phyloP scores from a whole-genome alignment of 345 rosid species.

The Moricandia arvensis region DNA sequence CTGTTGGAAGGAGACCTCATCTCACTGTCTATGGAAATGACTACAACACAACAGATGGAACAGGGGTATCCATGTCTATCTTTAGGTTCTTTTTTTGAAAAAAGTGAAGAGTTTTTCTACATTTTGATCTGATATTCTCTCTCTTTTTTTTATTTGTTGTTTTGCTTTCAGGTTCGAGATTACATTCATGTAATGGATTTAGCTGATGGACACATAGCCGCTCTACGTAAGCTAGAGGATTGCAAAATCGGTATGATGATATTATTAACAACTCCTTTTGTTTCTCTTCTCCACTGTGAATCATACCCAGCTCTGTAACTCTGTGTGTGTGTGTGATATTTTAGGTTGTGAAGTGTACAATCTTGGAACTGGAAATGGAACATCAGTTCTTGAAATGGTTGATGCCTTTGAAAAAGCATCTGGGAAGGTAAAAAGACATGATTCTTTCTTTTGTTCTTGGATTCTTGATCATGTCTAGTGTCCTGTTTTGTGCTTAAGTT shows the following conservation, averaged over 20 bases:
- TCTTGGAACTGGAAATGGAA: constrained; percentile 94
- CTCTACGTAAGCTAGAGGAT: constrained; percentile 63
- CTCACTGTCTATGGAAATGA: constrained; percentile 85
- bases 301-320: not conserved
- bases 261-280: not conserved
- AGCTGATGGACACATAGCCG: constrained; percentile 96
- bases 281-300: not conserved
- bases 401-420: constrained; percentile 87
- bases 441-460: not conserved
- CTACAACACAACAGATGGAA: constrained; percentile 82
- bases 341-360: constrained; percentile 93
- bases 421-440: constrained; percentile 57
- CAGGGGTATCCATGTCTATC: constrained; percentile 66
- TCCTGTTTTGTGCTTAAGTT: not conserved
- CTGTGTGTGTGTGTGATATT: not conserved
- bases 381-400: constrained; percentile 97
- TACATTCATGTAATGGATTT: constrained; percentile 92
- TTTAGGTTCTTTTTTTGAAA: not conserved
- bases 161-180: constrained; percentile 67
- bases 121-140: not conserved
- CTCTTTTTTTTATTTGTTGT: constrained; percentile 15
- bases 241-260: constrained; percentile 50
- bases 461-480: not conserved
- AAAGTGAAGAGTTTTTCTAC: not conserved
- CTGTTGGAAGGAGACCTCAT: constrained; percentile 82